Evolutionary conservation across 2,329 filamentous ascomycete species (phyloP).

Genomic region (Neoscytalidium dimidiatum): DNA sequence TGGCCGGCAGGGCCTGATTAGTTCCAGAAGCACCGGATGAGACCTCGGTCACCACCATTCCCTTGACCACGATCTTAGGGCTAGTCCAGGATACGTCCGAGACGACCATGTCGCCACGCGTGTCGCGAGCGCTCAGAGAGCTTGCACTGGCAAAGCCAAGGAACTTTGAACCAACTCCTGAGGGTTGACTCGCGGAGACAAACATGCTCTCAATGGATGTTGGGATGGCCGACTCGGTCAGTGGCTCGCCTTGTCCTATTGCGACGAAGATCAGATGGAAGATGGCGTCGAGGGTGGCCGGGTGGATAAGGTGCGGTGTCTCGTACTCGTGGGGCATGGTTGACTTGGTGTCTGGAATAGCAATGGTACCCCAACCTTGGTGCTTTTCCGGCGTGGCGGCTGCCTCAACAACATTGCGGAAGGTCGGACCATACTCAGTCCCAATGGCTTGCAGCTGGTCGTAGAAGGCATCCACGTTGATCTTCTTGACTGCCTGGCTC

Average conservation of each 20-base stretch:
- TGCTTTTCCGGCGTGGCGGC: background rate
- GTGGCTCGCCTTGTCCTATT: background rate
- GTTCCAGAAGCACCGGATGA: too few relatives aligned
- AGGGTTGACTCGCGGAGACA: background rate
- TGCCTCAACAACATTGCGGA: background rate
- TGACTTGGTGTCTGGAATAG: background rate
- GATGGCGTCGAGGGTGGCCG: conserved; percentile 24
- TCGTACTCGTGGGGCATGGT: background rate
- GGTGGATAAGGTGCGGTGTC: conserved; percentile 25
- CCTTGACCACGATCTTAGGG: too few relatives aligned
- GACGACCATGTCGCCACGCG: too few relatives aligned
- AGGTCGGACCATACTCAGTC: background rate
- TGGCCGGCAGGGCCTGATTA: too few relatives aligned
- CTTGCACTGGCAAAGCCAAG: too few relatives aligned
- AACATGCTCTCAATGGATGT: background rate
- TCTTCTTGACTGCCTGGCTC: background rate
- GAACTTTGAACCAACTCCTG: too few relatives aligned
- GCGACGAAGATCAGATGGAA: conserved; percentile 19
- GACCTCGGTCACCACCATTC: too few relatives aligned
- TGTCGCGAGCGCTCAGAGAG: too few relatives aligned
- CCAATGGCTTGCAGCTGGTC: background rate
- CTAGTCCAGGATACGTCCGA: too few relatives aligned
- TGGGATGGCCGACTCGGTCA: background rate
- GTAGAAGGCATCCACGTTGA: conserved; percentile 2
- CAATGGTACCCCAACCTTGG: background rate